Conservation (phyloP, 352 stramenopile genomes). For the Aphanomyces euteiches region DNA sequence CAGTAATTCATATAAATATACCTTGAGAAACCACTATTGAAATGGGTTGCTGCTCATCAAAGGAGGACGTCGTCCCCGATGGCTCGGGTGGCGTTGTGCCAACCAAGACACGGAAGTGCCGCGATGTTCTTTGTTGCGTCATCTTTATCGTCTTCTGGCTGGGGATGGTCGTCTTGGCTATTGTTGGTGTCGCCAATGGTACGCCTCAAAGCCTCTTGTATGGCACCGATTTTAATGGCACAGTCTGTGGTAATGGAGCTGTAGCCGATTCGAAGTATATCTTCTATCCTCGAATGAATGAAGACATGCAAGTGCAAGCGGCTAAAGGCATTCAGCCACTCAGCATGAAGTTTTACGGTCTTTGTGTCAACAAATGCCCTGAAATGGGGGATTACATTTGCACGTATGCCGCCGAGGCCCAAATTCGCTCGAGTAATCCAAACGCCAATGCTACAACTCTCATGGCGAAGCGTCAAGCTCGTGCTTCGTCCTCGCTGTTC, state of each 20-base stretch:
- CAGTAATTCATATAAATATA: constrained; percentile 4
- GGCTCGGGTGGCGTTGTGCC: constrained; percentile 49
- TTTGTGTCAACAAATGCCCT: constrained; percentile 61
- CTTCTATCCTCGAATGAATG: constrained; percentile 72
- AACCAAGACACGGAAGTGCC: constrained; percentile 53
- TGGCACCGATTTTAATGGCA: constrained; percentile 69
- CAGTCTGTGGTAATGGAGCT: constrained; percentile 56
- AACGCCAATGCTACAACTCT: constrained; percentile 43
- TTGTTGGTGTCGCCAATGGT: constrained; percentile 56
- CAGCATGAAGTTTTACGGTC: constrained; percentile 65
- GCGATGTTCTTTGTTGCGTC: constrained; percentile 61
- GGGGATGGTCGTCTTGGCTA: constrained; percentile 59
- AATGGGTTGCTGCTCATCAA: constrained; percentile 70
- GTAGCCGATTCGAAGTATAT: constrained; percentile 39
- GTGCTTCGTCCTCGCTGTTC: constrained; percentile 42
- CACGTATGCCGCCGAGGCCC: constrained; percentile 64
- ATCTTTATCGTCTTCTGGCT: constrained; percentile 74
- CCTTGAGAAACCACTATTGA: background rate
- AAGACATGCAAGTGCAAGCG: constrained; percentile 63
- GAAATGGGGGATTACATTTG: constrained; percentile 55
- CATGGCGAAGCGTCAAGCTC: constrained; percentile 45
- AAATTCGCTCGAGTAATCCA: constrained; percentile 42
- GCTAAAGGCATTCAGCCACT: constrained; percentile 42
- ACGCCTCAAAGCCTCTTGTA: constrained; percentile 66
- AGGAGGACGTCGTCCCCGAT: constrained; percentile 42